phyloP scores from a whole-genome alignment of 768 basidiomycete genomes.

The Russula abietina region DNA sequence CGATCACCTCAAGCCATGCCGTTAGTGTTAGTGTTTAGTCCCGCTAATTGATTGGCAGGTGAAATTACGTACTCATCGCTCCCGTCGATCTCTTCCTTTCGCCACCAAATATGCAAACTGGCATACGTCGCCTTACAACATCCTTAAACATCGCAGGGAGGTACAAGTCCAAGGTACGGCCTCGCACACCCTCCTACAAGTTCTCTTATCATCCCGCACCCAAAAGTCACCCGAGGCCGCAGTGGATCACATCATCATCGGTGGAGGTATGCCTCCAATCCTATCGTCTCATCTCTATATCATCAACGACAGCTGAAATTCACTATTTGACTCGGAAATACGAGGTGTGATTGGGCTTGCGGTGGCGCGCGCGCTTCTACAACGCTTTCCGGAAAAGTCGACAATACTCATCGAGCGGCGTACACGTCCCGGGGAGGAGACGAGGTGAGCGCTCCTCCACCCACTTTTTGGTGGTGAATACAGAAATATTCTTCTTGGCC shows the following conservation, averaged over 20 bases:
- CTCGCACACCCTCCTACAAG: conserved; percentile 12
- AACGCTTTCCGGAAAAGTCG: conserved; percentile 57
- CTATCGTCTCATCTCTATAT: not conserved
- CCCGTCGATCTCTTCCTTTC: not conserved
- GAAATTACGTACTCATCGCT: too few species aligned
- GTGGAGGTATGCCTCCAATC: conserved; percentile 58
- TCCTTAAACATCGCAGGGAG: conserved; percentile 56
- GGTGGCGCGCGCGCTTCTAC: conserved; percentile 67
- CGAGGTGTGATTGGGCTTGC: conserved; percentile 81
- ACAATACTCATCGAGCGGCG: conserved; percentile 82
- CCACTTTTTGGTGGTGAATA: not conserved
- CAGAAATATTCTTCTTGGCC: not conserved
- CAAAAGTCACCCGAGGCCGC: conserved; percentile 55
- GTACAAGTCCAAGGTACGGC: conserved; percentile 56
- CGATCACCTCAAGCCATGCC: too few species aligned
- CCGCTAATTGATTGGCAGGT: too few species aligned
- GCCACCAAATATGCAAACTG: not conserved
- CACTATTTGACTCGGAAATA: not conserved
- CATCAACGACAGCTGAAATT: not conserved
- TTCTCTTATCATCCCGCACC: not conserved
- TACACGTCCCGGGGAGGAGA: conserved; percentile 73
- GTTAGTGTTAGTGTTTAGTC: too few species aligned
- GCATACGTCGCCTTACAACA: conserved; percentile 36
- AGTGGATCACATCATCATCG: conserved; percentile 83
- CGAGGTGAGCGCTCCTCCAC: conserved; percentile 46